Percentiles rank a stretch among this genome's conserved stretches.
phyloP scores from a whole-genome alignment of 1,284 basidiomycete genomes.

The Xanthoconium separans region DNA sequence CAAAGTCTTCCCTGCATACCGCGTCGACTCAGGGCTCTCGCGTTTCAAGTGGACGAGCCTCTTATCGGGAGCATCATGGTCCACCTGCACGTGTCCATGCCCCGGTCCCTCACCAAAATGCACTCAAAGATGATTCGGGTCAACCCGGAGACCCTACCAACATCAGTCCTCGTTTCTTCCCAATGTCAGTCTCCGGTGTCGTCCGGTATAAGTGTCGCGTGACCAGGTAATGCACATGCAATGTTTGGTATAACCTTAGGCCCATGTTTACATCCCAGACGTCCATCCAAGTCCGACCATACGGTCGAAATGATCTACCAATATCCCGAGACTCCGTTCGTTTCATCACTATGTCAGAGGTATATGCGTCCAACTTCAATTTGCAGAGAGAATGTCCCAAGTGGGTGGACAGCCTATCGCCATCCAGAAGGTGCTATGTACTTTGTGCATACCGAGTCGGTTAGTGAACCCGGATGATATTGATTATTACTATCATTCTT shows the following conservation, averaged over 20 bases:
- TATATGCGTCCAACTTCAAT: neutral
- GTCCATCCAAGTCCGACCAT: neutral
- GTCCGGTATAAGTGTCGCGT: constrained; percentile 18
- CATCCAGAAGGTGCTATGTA: constrained; percentile 34
- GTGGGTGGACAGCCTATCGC: constrained; percentile 25
- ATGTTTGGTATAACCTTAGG: neutral
- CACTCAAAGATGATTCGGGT: neutral
- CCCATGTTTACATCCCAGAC: constrained; percentile 13
- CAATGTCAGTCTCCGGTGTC: constrained; percentile 16
- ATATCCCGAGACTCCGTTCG: constrained; percentile 23
- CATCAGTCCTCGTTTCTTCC: constrained; percentile 2
- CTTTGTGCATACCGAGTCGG: constrained; percentile 26
- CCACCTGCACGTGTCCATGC: no score
- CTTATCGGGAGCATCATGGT: no score
- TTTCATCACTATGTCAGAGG: neutral
- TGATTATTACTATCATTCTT: neutral
- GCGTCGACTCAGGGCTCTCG: no score
- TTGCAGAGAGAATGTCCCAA: constrained; percentile 14
- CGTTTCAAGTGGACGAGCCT: no score
- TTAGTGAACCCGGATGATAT: constrained; percentile 14
- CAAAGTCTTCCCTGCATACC: no score
- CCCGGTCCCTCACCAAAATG: neutral
- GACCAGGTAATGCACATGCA: constrained; percentile 12
- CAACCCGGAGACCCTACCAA: constrained; percentile 10
- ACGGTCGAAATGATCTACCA: constrained; percentile 17